Evolutionary conservation across 768 basidiomycete species (phyloP), one percentile per base, ranked within the genome.

Genomic region (Infundibulicybe gibba): DNA sequence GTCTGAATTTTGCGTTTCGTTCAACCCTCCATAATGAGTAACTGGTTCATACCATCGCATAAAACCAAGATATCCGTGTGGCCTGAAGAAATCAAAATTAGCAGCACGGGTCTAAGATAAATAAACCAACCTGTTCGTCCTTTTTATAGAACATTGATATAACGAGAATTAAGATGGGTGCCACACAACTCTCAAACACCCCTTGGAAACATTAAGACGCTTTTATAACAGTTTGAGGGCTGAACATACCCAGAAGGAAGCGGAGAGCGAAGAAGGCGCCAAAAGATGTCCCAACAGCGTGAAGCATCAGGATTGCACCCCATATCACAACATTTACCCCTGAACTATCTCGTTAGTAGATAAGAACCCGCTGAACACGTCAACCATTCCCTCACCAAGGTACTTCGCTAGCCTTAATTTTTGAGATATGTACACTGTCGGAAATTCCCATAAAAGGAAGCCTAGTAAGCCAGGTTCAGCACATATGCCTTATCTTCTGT

Each of bases 141-240:
- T 83, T 84, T 67, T 78, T 80, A 64, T 83, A 84, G 56, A 83
- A 85, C 76, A 83, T 81, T 9, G 79, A 76, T 34, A 83, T 72
- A 32, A 84, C 72, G 42, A 83, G 62, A 60, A 85, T 79, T 31
- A 85, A 65, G 53, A 72, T 79, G 0, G 83, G 83, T 3, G 80
- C 74, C 11, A 84, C 83, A 54, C 81, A 83, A 51, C 72, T 74
- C 59, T 86, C 83, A 55, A 77, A 78, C 82, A 84, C 81, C 34
- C 82, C 82, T 83, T 32, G 1, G 34, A 15, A 44, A 2, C 6
- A 32, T 20, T 6, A 48, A 44, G 17, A 11, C 40, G 16, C 9
- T 20, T n/a, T 21, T 13, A n/a, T 40, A 21, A 14, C 6, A 31
- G 12, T 3, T 16, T 25, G 38, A 38, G 33, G 8, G 14, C n/a